Evolutionary conservation across 2,329 filamentous ascomycete species (phyloP), one percentile per base, ranked within the genome.

Genomic region (Cytospora piceae): DNA sequence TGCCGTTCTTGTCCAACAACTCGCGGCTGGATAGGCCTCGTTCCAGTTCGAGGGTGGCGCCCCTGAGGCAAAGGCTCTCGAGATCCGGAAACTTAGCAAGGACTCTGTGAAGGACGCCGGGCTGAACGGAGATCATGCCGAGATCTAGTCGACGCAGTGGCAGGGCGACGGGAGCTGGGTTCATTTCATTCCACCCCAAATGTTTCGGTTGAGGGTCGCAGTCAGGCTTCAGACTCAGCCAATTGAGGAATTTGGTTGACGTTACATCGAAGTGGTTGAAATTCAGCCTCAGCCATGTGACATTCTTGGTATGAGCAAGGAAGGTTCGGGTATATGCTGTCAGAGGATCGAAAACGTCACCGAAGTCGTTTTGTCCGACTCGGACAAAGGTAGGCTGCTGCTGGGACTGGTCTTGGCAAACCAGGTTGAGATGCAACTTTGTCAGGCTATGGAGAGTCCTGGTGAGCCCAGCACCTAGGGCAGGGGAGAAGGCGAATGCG

Each of bases 241-340:
- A 85, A 15, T 70, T 32, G 3, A 85, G 64, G 14, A 85, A 69
- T 0, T 72, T 69, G 0, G 72, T 68, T 2, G 72, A 63, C 3
- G 63, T 22, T 4, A 63, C 0, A 9, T 65, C 27, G 9, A 37
- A 58, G 39, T 39, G 12, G 15, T 71, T 68, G 34, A 84, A 82
- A 69, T 87, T 88, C 53, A 88, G 71, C 3, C 86, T 80, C 6
- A 89, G 75, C 69, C 85, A 81, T 34, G 78, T 77, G 7, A 89
- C 67, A 22, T 82, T 82, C 4, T 73, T 67, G 0, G 78, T 72
- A 32, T 73, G 73, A 0, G 71, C 70, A 6, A 86, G 72, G 58
- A 85, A 84, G 20, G 68, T 69, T 14, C 73, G 69, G 0, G 78
- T 32, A 66, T 46, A 70, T 57, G 67, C 70, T 39, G 70, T 63